Evolutionary conservation across 495 filamentous ascomycete species (phyloP), one percentile per base, ranked within the genome.

Genomic region (Aspergillus wentii): DNA sequence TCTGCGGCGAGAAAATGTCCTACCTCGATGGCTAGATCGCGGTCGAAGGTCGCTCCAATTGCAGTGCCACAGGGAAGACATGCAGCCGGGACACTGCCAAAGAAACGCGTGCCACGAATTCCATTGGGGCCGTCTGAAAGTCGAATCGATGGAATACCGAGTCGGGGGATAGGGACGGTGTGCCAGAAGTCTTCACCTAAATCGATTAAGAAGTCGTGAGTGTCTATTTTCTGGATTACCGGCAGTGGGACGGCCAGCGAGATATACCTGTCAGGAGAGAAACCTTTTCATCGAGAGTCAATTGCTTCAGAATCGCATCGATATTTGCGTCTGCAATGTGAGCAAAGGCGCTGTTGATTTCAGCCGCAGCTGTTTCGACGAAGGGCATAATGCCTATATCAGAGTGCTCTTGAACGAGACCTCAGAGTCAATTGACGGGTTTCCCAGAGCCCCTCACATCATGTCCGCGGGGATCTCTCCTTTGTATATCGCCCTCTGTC

Each of bases 71-170:
- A 81, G 1, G 80, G 77, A 28, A 83, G 72, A 44, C 75, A 81
- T 17, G 78, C 77, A 11, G 78, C 66, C 33, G 69, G 71, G 19
- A 72, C 60, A n/a, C 78, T 76, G 46, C 77, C 72, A 52, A 81
- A 81, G 56, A 80, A 82, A 20, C 66, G 62, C 8, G 77, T 78
- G 4, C 82, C 82, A 16, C 80, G 74, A 9, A 78, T 73, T 13
- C 82, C 82, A 47, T 83, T 83, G 13, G 82, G 82, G 2, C 81
- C 82, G 42, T 86, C 81, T 7, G 78, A 76, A n/a, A 77, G 59
- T 16, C 78, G 74, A 9, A 85, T 56, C 8, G 79, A 67, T 4
- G 83, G 83, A 35, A 88, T 78, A 7, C 66, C 68, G 37, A 82
- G 76, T 27, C 73, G 64, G 2, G 75, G 72, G 32, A 88, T 77